Evolutionary conservation across 768 basidiomycete species (phyloP).

Genomic region (Filobasidium wieringae): DNA sequence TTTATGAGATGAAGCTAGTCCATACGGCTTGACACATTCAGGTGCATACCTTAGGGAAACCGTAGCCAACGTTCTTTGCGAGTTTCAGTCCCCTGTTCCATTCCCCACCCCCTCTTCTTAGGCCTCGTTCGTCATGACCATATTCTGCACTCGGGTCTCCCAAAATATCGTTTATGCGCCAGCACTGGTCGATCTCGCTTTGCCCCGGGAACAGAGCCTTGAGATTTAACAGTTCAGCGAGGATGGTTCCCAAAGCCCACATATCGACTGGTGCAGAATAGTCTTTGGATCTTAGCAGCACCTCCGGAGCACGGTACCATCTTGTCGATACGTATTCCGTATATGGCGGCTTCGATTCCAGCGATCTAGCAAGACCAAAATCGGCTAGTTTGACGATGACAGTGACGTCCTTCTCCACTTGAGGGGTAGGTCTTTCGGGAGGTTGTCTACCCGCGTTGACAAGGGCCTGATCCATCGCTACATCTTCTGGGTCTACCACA

Average conservation of each 20-base stretch:
- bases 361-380: slow-evolving; percentile 91
- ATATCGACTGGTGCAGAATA: slow-evolving; percentile 97
- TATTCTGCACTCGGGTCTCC: slow-evolving; percentile 82
- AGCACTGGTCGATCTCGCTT: slow-evolving; percentile 84
- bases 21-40: background rate
- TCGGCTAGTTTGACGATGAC: slow-evolving; percentile 97
- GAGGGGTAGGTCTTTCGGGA: slow-evolving; percentile 2
- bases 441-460: background rate
- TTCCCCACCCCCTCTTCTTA: slow-evolving; percentile 66
- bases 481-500: slow-evolving; percentile 22
- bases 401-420: slow-evolving; percentile 74
- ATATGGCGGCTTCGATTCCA: slow-evolving; percentile 75
- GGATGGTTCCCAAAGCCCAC: slow-evolving; percentile 98
- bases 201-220: slow-evolving; percentile 90
- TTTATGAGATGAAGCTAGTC: background rate
- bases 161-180: slow-evolving; percentile 76
- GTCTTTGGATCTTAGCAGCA: slow-evolving; percentile 76
- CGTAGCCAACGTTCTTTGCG: slow-evolving; percentile 72
- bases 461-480: slow-evolving; percentile 1
- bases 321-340: slow-evolving; percentile 99
- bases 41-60: slow-evolving; percentile 68
- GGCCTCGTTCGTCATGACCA: slow-evolving; percentile 59
- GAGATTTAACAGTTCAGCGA: slow-evolving; percentile 91
- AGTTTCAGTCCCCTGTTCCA: slow-evolving; percentile 79
- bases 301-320: slow-evolving; percentile 98